Conservation (phyloP, 2,329 filamentous ascomycete genomes). For the Tolypocladium endophyticum region DNA sequence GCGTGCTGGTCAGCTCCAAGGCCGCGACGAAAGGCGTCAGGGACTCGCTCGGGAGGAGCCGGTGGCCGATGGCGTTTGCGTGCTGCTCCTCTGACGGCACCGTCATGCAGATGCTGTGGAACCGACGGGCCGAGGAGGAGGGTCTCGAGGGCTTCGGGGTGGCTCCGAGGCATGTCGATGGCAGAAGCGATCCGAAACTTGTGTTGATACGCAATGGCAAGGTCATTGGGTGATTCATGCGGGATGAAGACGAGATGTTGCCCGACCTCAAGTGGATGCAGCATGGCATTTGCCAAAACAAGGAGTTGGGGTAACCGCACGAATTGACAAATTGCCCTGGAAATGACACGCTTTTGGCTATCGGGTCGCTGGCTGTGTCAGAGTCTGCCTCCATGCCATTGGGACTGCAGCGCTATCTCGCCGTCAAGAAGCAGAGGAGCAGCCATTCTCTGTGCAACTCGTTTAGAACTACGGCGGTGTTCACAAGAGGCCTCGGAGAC, state of each 20-base stretch:
- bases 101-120: conserved; percentile 64
- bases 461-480: not conserved
- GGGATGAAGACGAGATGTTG: not conserved
- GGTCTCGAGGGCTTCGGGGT: conserved; percentile 53
- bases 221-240: conserved; percentile 11
- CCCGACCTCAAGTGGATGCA: not conserved
- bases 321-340: not conserved
- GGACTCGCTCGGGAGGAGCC: conserved; percentile 56
- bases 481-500: not conserved
- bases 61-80: conserved; percentile 62
- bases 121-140: conserved; percentile 47
- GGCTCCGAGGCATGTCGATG: conserved; percentile 28
- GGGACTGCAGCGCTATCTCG: no score
- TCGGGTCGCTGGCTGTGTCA: no score
- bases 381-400: no score
- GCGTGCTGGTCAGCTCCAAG: conserved; percentile 57
- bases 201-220: conserved; percentile 42
- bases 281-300: not conserved
- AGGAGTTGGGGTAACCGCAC: not conserved
- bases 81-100: conserved; percentile 47
- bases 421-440: not conserved
- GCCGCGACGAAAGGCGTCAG: conserved; percentile 70
- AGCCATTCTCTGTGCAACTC: not conserved
- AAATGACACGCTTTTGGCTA: no score
- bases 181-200: conserved; percentile 25